Evolutionary conservation across 2,329 filamentous ascomycete genomes (phyloP), one percentile per base, ranked within the genome.

Genomic region (Colletotrichum sp.): DNA sequence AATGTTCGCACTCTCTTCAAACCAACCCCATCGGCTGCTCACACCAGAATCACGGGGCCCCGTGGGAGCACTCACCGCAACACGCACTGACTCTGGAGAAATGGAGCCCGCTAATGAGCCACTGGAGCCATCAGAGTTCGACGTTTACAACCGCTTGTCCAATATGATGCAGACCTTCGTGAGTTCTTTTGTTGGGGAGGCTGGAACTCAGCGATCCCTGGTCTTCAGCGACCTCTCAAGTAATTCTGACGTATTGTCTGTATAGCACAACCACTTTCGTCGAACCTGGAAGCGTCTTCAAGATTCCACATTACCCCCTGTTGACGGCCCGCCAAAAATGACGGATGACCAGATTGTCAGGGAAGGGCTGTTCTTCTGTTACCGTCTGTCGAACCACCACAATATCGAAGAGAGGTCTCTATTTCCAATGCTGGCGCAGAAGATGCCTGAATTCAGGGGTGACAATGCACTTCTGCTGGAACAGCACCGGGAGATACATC

Each of bases 401-500:
- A 87, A 86, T 71, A 96, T 98, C 80, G 96, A 98, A 83, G 95
- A 98, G 84, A 85, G 88, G 27, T 91, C 95, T 82, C 88, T 98
- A 36, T 98, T 98, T 83, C 96, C 96, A 1, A 81, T 93, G 0
- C 89, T 98, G 3, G 95, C 94, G 13, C 87, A 87, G 79, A 93
- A 92, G 79, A 98, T 98, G 95, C 92, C 94, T 3, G 93, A 94
- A 78, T 98, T 98, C 81, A 86, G 87, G 12, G 79, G 80, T 32
- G 79, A 81, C 6, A 79, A 76, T 39, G 88, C 93, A 7, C 89
- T 94, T 80, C 85, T 97, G 59, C 83, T 96, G 65, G 88, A 86
- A 9, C 95, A 98, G 85, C 96, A 98, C 82, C 89, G 90, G 79
- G 86, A 92, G 81, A 98, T 98, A 79, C 96, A 98, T 82, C 86